Evolutionary conservation across 2,329 filamentous ascomycete species (phyloP), one percentile per base, ranked within the genome.

Genomic region (Aspergillus versicolor): DNA sequence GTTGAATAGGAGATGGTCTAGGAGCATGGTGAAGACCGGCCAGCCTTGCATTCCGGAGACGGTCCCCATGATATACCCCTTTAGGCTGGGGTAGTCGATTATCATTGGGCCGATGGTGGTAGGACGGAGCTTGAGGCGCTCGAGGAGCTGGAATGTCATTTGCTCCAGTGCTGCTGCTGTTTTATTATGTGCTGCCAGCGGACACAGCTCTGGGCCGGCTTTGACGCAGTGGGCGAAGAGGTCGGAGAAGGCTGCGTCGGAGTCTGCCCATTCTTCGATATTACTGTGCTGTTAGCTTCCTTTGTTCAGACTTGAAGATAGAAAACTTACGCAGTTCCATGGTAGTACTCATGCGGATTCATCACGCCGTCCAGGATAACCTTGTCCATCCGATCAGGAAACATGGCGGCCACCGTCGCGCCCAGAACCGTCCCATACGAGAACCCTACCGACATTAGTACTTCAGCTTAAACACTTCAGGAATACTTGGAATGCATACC

Each of bases 381-480:
- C 46, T 43, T 44, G 19, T 52, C 50, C 17, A 60, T 51, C 8
- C 57, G 34, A 1, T 60, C 57, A 7, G 57, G 54, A 46, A 60
- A 60, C 57, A 60, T 60, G 21, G 57, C 46, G 6, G 57, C 50
- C 6, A 57, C 34, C 1, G 55, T 56, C 30, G 57, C 41, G 4
- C 57, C 57, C 3, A 59, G 27, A 5, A 45, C 51, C 3, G 54
- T 59, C 4, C 57, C 57, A 45, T 59, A 59, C 2, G 57, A 59
- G 17, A 59, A 30, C 5, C 54, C 57, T 59, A 22, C 6, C 3
- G 7, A 6, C 6, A 11, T 24, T 7, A 30, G 9, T 11, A 30
- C 27, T 9, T 3, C 27, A 9, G 1, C 22, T 24, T 24, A 24
- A 30, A 9, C 11, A 30, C 1, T 4, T 5, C 8, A 12, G 15